Conservation (phyloP, 768 basidiomycete genomes). For the Naganishia friedmannii region DNA sequence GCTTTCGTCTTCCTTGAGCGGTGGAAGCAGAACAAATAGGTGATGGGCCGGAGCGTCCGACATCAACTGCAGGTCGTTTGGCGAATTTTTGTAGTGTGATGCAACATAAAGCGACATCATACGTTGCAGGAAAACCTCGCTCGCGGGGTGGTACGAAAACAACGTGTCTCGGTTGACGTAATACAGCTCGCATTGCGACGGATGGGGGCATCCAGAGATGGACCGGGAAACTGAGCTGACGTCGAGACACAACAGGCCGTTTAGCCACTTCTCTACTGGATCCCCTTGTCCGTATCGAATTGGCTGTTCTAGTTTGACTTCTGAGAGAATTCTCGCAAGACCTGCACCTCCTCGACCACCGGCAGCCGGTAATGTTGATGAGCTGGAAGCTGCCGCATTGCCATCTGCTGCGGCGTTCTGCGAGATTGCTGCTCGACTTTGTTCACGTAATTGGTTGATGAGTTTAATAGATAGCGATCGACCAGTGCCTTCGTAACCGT, state of each 20-base stretch:
- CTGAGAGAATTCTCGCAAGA: slow-evolving; percentile 70
- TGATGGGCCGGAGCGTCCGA: slow-evolving; percentile 96
- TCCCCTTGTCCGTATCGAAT: slow-evolving; percentile 87
- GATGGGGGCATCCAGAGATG: slow-evolving; percentile 81
- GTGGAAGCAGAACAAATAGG: slow-evolving; percentile 90
- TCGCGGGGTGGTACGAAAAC: slow-evolving; percentile 94
- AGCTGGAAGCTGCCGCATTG: slow-evolving; percentile 50
- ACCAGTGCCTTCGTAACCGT: slow-evolving; percentile 99
- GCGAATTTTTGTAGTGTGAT: slow-evolving; percentile 97
- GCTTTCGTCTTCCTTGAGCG: slow-evolving; percentile 83
- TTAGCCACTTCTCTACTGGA: slow-evolving; percentile 91
- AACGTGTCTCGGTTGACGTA: slow-evolving; percentile 93
- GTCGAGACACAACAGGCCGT: slow-evolving; percentile 82
- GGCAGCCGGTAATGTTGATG: slow-evolving; percentile 36
- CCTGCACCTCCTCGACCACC: slow-evolving; percentile 31
- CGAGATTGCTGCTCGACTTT: slow-evolving; percentile 71
- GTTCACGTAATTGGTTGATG: slow-evolving; percentile 92
- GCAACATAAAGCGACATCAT: slow-evolving; percentile 99
- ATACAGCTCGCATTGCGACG: slow-evolving; percentile 87
- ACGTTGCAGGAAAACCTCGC: slow-evolving; percentile 93
- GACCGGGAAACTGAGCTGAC: slow-evolving; percentile 62
- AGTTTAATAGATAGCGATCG: slow-evolving; percentile 96
- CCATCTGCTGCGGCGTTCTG: slow-evolving; percentile 59
- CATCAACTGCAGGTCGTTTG: slow-evolving; percentile 95
- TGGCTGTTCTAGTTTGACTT: slow-evolving; percentile 91